Evolutionary conservation across 352 stramenopile genomes (phyloP), one percentile per base, ranked within the genome.

Genomic region (Phytophthora kernoviae): DNA sequence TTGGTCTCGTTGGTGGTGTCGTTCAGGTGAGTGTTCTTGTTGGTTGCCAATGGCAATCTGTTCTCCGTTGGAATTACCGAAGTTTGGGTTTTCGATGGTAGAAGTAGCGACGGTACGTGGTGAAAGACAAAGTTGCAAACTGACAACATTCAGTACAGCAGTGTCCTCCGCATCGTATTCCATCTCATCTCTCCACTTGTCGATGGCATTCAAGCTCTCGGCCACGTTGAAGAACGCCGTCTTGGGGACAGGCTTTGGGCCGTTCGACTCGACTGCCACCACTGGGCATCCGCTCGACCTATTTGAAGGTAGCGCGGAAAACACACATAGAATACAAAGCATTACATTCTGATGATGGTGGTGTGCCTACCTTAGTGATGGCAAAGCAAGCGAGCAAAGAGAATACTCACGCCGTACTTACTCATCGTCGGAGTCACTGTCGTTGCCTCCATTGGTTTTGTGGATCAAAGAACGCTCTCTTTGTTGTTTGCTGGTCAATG

Each of bases 101-200:
- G 20, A 4, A 2, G 6, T 18, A 39, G 24, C 12, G 18, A 10
- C 18, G 2, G 15, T 39, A 26, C 56, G 59, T 4, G 67, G 63
- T 14, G 70, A 73, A 17, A 73, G 39, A 37, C 66, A 79, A 17
- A 34, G 68, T 34, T 78, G 73, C 33, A 71, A 45, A 41, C 57
- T 57, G 12, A 46, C n/a, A 22, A 71, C 33, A 27, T 42, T 71
- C 15, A 71, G 40, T 22, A 67, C 46, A 5, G 32, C 46, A 5
- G 40, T 62, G 36, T 73, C 54, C 33, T 69, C 62, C 2, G 69
- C 59, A 49, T 75, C 48, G 21, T 78, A 68, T 30, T 87, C 77
- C 73, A 86, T 81, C 47, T 86, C 65, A 44, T 92, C 80, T n/a
- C 79, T 68, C 81, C 83, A 93, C 32, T 78, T 76, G 48, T 88